These are phyloP conservation scores for Mycogone perniciosa DNA, from an alignment of 2,329 filamentous ascomycete genomes.

Conservation along the genomic window DNA sequence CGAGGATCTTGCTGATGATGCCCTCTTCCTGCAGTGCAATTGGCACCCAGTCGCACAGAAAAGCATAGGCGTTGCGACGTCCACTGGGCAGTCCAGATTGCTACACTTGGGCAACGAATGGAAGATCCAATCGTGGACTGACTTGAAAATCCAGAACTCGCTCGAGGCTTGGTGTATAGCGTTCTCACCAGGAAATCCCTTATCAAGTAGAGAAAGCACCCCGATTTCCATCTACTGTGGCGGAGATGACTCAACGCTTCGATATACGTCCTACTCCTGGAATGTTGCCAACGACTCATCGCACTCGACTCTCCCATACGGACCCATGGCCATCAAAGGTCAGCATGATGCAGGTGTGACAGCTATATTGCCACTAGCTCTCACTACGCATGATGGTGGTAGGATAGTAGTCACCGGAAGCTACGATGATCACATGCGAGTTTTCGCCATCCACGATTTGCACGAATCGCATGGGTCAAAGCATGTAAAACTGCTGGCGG, in stretches of 20 bases:
- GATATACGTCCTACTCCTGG: constrained; percentile 36
- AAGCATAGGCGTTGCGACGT: constrained; percentile 64
- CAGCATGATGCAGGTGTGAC: constrained; percentile 78
- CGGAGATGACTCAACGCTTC: constrained; percentile 65
- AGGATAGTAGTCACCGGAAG: constrained; percentile 74
- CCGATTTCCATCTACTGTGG: constrained; percentile 55
- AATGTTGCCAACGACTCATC: constrained; percentile 11
- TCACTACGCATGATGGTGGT: constrained; percentile 35
- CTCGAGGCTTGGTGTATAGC: constrained; percentile 71
- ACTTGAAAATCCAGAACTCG: constrained; percentile 41
- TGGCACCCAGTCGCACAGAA: constrained; percentile 58
- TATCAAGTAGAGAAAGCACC: constrained; percentile 12
- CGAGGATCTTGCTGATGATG: constrained; percentile 45
- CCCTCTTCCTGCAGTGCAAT: constrained; percentile 64
- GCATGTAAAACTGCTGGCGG: constrained; percentile 49
- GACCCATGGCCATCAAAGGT: constrained; percentile 33
- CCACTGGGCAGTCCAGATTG: constrained; percentile 57
- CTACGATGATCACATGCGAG: constrained; percentile 78
- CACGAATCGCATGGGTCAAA: constrained; percentile 34
- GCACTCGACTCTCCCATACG: constrained; percentile 18
- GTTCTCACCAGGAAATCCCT: constrained; percentile 39
- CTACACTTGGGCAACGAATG: constrained; percentile 42
- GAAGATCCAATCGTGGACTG: constrained; percentile 27
- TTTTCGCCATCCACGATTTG: constrained; percentile 48
- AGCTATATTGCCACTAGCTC: constrained; percentile 66